A percentile compares a stretch with the other conserved stretches of the same genome.
These are phyloP conservation scores for Phragmites australis DNA, from an alignment of 176 grass and related monocot genomes.

Conservation along the genomic window DNA sequence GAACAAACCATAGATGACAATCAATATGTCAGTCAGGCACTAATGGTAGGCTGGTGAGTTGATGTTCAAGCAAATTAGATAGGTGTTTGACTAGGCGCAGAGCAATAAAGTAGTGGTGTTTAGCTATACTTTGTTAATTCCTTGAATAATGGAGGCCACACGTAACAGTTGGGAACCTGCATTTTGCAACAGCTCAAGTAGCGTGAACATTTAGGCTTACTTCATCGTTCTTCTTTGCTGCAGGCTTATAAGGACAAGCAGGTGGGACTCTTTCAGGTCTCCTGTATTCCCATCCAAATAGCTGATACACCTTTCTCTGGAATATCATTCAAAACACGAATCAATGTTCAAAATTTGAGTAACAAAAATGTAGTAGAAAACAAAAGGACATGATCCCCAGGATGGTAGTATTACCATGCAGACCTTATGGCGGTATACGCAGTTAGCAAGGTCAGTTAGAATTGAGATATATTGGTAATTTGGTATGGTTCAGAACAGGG, in stretches of 20 bases:
- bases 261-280: conserved; percentile 76
- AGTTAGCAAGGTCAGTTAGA: not conserved
- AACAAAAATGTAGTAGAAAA: not conserved
- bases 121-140: not conserved
- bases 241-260: conserved; percentile 88
- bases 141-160: not conserved
- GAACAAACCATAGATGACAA: not conserved
- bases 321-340: not conserved
- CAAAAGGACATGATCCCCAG: no score
- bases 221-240: conserved; percentile 42
- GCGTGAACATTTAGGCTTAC: conserved; percentile 40
- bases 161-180: not conserved
- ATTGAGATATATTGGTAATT: not conserved
- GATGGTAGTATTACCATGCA: not conserved
- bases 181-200: not conserved
- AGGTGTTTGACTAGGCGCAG: not conserved
- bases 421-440: not conserved
- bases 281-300: conserved; percentile 96
- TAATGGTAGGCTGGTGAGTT: not conserved
- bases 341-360: not conserved
- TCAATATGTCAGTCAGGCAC: not conserved
- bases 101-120: not conserved
- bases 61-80: not conserved
- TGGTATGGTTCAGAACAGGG: not conserved
- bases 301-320: conserved; percentile 77